Conservation (phyloP, 257 asterid species). For the Scutellaria galericulata region DNA sequence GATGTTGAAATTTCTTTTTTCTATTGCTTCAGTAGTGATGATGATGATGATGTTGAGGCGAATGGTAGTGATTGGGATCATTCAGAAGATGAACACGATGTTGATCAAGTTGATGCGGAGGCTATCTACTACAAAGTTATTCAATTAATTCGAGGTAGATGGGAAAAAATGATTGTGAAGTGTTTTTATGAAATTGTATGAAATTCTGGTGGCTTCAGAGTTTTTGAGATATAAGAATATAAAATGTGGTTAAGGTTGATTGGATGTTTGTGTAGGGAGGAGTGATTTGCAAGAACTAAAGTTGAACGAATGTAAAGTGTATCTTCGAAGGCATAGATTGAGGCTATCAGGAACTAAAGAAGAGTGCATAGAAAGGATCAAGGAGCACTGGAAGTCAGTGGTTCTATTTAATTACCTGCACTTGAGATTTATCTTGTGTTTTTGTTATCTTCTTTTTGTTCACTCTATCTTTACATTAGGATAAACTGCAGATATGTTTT, state of each 20-base stretch:
- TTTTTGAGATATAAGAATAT: not conserved
- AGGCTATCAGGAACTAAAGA: conserved; percentile 68
- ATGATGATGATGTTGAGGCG: conserved; percentile 28
- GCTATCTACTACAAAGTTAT: conserved; percentile 34
- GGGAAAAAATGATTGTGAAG: not conserved
- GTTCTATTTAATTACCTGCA: not conserved
- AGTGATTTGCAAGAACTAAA: conserved; percentile 50
- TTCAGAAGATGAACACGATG: conserved; percentile 34
- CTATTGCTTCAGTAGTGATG: conserved; percentile 24
- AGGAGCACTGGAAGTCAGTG: conserved; percentile 72
- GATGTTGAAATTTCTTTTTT: not conserved
- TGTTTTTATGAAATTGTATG: too few species aligned
- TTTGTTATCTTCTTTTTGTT: not conserved
- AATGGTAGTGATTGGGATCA: conserved; percentile 30
- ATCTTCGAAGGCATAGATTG: conserved; percentile 62
- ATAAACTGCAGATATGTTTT: not conserved
- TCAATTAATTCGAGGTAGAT: conserved; percentile 41
- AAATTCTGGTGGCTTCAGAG: not conserved
- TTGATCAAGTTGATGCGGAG: conserved; percentile 28
- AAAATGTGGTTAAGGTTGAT: not conserved
- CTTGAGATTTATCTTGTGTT: not conserved
- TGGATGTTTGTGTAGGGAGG: conserved; percentile 41
- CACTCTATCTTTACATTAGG: not conserved
- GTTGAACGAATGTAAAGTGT: conserved; percentile 58
- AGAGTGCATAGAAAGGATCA: conserved; percentile 62